These are phyloP conservation scores for Linnemannia elongata DNA, from an alignment of 192 early-diverging fungal genomes.

Conservation along the genomic window DNA sequence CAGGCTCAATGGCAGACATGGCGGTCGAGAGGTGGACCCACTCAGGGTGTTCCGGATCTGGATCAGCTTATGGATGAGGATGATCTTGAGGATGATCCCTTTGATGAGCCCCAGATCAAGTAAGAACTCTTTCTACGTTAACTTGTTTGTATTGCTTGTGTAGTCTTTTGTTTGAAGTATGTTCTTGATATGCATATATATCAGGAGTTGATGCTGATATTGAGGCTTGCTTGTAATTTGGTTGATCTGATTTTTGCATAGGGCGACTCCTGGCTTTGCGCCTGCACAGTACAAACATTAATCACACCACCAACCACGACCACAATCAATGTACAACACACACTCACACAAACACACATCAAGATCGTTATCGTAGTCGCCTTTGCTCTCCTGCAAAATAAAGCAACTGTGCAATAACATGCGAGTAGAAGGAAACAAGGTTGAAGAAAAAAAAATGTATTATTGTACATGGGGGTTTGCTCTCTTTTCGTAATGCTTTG, in stretches of 20 bases:
- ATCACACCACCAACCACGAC: not conserved
- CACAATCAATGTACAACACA: not conserved
- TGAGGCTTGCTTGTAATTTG: no score
- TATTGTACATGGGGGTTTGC: constrained; percentile 10
- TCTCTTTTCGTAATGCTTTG: not conserved
- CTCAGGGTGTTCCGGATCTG: constrained; percentile 11
- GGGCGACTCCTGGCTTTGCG: constrained; percentile 42
- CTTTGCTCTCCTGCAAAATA: not conserved
- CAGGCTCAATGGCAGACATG: constrained; percentile 30
- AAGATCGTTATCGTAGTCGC: not conserved
- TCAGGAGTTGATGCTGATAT: no score
- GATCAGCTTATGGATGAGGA: constrained; percentile 13
- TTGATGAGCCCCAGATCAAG: constrained; percentile 29
- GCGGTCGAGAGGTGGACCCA: not conserved
- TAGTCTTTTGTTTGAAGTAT: no score
- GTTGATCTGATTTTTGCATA: not conserved
- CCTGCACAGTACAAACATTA: constrained; percentile 34
- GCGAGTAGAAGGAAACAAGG: not conserved
- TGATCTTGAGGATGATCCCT: constrained; percentile 3
- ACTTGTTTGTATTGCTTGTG: no score
- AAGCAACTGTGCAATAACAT: not conserved
- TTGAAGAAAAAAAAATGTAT: constrained; percentile 6
- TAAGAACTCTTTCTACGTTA: not conserved
- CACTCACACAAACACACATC: not conserved
- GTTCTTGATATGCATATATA: no score